These are phyloP conservation scores for Salix purpurea DNA, from an alignment of 345 rosid genomes.

Conservation along the genomic window DNA sequence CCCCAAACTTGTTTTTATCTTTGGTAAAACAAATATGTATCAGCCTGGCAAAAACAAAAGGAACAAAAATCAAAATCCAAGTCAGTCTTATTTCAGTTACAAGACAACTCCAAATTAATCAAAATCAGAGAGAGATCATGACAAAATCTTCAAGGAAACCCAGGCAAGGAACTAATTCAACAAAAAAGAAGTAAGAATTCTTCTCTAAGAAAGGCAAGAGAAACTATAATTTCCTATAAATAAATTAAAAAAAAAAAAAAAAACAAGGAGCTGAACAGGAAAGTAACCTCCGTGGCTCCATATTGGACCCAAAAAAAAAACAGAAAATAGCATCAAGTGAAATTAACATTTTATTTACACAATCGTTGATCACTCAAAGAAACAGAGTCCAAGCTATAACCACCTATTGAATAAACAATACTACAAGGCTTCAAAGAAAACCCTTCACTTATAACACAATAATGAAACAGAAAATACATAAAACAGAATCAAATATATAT, in stretches of 20 bases:
- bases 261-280: not conserved
- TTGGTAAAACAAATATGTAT: slow-evolving; percentile 24
- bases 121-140: not conserved
- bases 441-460: not conserved
- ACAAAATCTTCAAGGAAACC: not conserved
- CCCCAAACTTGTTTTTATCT: not conserved
- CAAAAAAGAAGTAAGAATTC: not conserved
- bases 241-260: not conserved
- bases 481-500: not conserved
- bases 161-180: not conserved
- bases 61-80: slow-evolving; percentile 9
- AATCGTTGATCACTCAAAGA: not conserved
- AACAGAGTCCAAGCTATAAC: not conserved
- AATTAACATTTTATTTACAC: not conserved
- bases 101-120: not conserved
- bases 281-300: not conserved
- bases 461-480: not conserved
- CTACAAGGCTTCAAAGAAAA: not conserved
- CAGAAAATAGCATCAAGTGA: not conserved
- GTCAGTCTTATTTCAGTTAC: not conserved
- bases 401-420: not conserved
- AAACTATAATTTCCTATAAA: not conserved
- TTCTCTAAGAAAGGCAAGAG: not conserved
- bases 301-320: not conserved
- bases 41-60: slow-evolving; percentile 11